Conservation (phyloP, 768 basidiomycete species). For the Kwoniella pini region DNA sequence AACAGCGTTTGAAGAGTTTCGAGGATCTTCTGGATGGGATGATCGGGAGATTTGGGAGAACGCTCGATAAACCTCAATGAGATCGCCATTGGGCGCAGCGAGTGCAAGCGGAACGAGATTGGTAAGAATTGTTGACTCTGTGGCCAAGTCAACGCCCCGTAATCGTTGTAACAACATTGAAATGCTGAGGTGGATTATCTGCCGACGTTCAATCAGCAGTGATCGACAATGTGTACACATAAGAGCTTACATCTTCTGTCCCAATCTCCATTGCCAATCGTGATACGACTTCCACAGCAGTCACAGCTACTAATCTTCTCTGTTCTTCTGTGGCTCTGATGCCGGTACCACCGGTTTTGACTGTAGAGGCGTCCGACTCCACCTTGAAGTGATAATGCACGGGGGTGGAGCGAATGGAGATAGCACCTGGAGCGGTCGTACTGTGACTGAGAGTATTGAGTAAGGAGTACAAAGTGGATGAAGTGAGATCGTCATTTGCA, state of each 20-base stretch:
- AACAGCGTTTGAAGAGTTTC: slow-evolving; percentile 88
- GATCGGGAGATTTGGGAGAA: slow-evolving; percentile 83
- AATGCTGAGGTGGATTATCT: slow-evolving; percentile 83
- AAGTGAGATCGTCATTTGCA: slow-evolving; percentile 80
- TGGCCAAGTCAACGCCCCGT: slow-evolving; percentile 77
- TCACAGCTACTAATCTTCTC: slow-evolving; percentile 78
- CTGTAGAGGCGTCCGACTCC: slow-evolving; percentile 23
- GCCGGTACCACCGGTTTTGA: slow-evolving; percentile 23
- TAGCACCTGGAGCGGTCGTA: slow-evolving; percentile 17
- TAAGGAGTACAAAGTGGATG: slow-evolving; percentile 96
- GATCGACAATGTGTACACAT: background rate
- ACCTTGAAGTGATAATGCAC: slow-evolving; percentile 7
- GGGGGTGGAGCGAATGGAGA: slow-evolving; percentile 21
- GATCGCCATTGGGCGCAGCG: slow-evolving; percentile 71
- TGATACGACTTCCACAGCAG: slow-evolving; percentile 88
- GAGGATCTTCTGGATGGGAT: slow-evolving; percentile 83
- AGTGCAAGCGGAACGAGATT: slow-evolving; percentile 88
- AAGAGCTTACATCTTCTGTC: slow-evolving; percentile 68
- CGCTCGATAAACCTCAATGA: slow-evolving; percentile 77
- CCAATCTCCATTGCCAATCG: slow-evolving; percentile 82
- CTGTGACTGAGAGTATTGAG: slow-evolving; percentile 73
- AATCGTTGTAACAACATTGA: slow-evolving; percentile 90
- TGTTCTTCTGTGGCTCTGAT: slow-evolving; percentile 61
- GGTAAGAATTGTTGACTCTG: slow-evolving; percentile 87
- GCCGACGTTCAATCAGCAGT: background rate